These are phyloP conservation scores for Apiospora koreana DNA, from an alignment of 2,329 filamentous ascomycete genomes.

Conservation along the genomic window DNA sequence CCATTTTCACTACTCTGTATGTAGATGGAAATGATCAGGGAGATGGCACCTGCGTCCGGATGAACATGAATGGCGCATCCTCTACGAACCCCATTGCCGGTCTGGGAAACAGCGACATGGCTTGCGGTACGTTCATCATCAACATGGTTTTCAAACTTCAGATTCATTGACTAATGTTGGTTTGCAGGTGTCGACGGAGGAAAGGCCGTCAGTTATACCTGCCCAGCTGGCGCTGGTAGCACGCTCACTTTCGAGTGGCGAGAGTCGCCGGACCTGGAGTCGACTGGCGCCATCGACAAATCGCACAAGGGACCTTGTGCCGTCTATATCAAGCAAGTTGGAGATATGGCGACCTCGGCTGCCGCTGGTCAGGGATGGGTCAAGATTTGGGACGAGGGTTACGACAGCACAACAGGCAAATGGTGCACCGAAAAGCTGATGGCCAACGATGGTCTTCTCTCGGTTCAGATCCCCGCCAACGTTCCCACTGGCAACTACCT, in stretches of 20 bases:
- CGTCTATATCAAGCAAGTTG: slow-evolving; percentile 72
- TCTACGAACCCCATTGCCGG: slow-evolving; percentile 60
- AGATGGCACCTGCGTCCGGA: slow-evolving; percentile 71
- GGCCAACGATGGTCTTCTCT: slow-evolving; percentile 62
- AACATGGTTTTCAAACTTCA: slow-evolving; percentile 41
- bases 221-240: slow-evolving; percentile 51
- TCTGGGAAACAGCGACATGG: slow-evolving; percentile 63
- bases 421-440: slow-evolving; percentile 76
- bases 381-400: slow-evolving; percentile 74
- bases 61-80: slow-evolving; percentile 53
- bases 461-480: slow-evolving; percentile 60
- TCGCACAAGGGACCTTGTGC: slow-evolving; percentile 64
- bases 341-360: slow-evolving; percentile 51
- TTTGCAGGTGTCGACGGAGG: not conserved
- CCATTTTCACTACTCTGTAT: slow-evolving; percentile 64
- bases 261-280: slow-evolving; percentile 55
- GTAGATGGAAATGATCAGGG: slow-evolving; percentile 65
- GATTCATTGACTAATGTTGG: slow-evolving; percentile 17
- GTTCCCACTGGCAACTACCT: slow-evolving; percentile 70
- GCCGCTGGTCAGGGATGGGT: slow-evolving; percentile 72
- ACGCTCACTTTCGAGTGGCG: slow-evolving; percentile 69
- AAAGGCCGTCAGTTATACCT: slow-evolving; percentile 47
- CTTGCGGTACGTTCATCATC: slow-evolving; percentile 60
- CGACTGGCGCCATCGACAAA: slow-evolving; percentile 57
- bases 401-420: slow-evolving; percentile 52